Evolutionary conservation across 2,329 filamentous ascomycete species (phyloP).

Genomic region (Aspergillus latus): DNA sequence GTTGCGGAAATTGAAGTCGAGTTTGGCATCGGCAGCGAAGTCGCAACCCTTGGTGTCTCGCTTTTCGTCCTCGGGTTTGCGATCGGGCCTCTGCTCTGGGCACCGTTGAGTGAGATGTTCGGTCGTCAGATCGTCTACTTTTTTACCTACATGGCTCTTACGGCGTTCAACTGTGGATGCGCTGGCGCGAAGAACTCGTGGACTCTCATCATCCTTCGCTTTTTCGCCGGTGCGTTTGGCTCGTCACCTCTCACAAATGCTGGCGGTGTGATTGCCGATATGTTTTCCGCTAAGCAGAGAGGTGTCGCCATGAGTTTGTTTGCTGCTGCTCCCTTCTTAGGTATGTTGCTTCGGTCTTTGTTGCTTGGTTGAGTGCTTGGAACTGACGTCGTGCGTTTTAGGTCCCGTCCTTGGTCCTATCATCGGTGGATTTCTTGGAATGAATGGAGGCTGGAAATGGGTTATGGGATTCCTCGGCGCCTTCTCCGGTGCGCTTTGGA

Average conservation of each 20-base stretch:
- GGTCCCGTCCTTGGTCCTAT: conserved; percentile 65
- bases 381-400: conserved; percentile 7
- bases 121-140: conserved; percentile 39
- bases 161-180: conserved; percentile 61
- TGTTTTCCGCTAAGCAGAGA: conserved; percentile 55
- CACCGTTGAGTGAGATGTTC: conserved; percentile 40
- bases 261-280: conserved; percentile 63
- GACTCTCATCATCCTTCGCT: conserved; percentile 65
- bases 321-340: conserved; percentile 66
- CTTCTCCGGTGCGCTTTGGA: conserved; percentile 62
- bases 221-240: conserved; percentile 64
- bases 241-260: conserved; percentile 63
- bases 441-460: conserved; percentile 68
- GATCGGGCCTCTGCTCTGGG: conserved; percentile 49
- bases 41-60: conserved; percentile 45
- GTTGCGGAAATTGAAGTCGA: conserved; percentile 35
- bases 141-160: conserved; percentile 45
- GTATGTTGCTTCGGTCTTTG: conserved; percentile 10
- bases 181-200: conserved; percentile 59
- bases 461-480: conserved; percentile 63
- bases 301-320: conserved; percentile 65
- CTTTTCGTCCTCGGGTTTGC: conserved; percentile 50
- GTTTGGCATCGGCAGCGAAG: conserved; percentile 39
- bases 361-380: neutral
- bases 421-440: conserved; percentile 65